phyloP scores from a whole-genome alignment of 176 grass and related monocot genomes.

The Phoenix dactylifera region DNA sequence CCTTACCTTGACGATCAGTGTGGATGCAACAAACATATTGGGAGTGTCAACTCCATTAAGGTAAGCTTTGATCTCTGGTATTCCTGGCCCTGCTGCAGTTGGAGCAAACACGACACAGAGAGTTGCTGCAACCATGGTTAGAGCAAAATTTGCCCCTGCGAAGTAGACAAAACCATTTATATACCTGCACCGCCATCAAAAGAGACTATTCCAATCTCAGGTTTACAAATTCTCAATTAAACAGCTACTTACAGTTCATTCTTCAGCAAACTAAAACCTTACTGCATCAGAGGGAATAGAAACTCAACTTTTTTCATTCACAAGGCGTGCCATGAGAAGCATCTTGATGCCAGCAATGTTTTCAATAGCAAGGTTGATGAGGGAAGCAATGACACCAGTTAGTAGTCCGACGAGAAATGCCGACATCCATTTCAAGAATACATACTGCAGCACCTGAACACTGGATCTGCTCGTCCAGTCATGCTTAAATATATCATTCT shows the following conservation, averaged over 20 bases:
- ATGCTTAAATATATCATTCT: constrained; percentile 93
- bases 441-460: constrained; percentile 78
- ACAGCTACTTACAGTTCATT: neutral
- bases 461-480: constrained; percentile 91
- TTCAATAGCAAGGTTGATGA: constrained; percentile 92
- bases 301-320: constrained; percentile 46
- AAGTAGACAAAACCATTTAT: constrained; percentile 73
- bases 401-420: constrained; percentile 85
- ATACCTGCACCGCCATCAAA: constrained; percentile 27
- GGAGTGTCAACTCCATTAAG: constrained; percentile 97
- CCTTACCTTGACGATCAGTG: constrained; percentile 69
- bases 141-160: constrained; percentile 49
- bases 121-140: constrained; percentile 53
- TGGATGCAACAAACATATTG: constrained; percentile 70
- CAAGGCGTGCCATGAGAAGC: constrained; percentile 54
- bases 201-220: constrained; percentile 1
- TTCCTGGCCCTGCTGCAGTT: constrained; percentile 87
- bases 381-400: constrained; percentile 74
- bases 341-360: constrained; percentile 93
- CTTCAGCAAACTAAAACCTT: too few species aligned
- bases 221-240: neutral
- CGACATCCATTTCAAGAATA: constrained; percentile 80
- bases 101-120: constrained; percentile 92
- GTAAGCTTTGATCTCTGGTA: constrained; percentile 97
- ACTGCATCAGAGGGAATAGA: neutral